Conservation (phyloP, 2,329 filamentous ascomycete genomes). For the Geosmithia morbida region DNA sequence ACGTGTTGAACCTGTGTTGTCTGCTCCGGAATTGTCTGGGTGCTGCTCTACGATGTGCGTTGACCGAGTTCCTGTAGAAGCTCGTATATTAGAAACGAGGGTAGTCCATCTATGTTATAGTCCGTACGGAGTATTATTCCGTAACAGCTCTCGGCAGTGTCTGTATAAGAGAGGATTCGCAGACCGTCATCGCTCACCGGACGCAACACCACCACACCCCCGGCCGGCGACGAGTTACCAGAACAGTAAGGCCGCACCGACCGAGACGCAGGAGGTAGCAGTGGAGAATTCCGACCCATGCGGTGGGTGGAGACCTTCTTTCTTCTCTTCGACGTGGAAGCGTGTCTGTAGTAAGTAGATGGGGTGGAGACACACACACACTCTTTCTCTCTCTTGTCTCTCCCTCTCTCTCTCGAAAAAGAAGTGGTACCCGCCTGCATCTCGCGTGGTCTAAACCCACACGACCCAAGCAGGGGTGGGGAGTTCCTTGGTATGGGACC, state of each 20-base stretch:
- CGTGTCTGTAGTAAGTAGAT: background rate
- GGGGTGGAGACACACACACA: background rate
- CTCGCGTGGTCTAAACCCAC: conserved; percentile 4
- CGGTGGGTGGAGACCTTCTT: background rate
- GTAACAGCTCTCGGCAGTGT: no score
- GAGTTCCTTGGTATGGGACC: background rate
- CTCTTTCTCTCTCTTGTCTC: no score
- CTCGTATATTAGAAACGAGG: no score
- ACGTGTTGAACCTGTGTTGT: no score
- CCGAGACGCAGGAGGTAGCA: background rate
- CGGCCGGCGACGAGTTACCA: background rate
- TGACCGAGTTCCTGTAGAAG: no score
- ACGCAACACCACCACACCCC: background rate
- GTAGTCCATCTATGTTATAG: no score
- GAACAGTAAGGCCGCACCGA: background rate
- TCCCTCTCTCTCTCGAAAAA: background rate
- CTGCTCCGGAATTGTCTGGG: no score
- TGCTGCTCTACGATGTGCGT: no score
- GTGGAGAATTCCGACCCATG: background rate
- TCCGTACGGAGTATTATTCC: no score
- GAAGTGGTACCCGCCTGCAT: conserved; percentile 1
- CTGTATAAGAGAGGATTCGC: no score
- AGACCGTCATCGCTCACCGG: background rate
- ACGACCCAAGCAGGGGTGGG: conserved; percentile 1
- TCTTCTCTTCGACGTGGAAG: background rate